Evolutionary conservation across 106 monocot genomes (phyloP).

Genomic region (Allium cepa): DNA sequence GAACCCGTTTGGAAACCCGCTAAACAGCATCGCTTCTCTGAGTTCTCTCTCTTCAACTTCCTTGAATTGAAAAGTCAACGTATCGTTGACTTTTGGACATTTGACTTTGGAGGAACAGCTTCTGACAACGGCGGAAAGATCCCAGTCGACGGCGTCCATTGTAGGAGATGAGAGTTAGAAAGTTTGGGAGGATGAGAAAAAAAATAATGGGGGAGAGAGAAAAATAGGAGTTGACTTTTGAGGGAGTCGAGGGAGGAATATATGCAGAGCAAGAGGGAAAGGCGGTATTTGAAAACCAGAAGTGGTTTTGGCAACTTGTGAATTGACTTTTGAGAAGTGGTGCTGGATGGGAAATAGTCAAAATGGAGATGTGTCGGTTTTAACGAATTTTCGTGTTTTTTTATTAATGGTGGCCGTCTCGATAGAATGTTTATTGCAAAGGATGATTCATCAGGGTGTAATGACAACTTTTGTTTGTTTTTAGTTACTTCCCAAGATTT

Average conservation of each 20-base stretch:
- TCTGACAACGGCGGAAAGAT: conserved; percentile 53
- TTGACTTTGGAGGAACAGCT: conserved; percentile 19
- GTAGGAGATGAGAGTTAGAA: background rate
- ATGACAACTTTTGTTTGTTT: no score
- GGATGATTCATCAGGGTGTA: no score
- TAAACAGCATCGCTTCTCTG: background rate
- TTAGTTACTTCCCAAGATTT: no score
- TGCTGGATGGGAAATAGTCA: background rate
- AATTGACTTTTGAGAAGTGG: background rate
- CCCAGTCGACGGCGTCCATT: conserved; percentile 32
- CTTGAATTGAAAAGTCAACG: background rate
- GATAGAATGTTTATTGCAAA: no score
- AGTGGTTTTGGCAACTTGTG: background rate
- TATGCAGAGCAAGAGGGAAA: no score
- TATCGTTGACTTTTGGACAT: background rate
- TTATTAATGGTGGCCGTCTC: background rate
- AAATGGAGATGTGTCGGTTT: background rate
- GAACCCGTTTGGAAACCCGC: background rate
- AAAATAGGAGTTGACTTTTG: conserved; percentile 28
- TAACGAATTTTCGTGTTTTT: background rate
- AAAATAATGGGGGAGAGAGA: background rate
- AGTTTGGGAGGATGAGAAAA: background rate
- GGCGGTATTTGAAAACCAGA: background rate
- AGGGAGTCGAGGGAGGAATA: background rate
- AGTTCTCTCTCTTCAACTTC: background rate